Evolutionary conservation across 768 basidiomycete genomes (phyloP), one percentile per base, ranked within the genome.

Genomic region (Cantharellus anzutake): DNA sequence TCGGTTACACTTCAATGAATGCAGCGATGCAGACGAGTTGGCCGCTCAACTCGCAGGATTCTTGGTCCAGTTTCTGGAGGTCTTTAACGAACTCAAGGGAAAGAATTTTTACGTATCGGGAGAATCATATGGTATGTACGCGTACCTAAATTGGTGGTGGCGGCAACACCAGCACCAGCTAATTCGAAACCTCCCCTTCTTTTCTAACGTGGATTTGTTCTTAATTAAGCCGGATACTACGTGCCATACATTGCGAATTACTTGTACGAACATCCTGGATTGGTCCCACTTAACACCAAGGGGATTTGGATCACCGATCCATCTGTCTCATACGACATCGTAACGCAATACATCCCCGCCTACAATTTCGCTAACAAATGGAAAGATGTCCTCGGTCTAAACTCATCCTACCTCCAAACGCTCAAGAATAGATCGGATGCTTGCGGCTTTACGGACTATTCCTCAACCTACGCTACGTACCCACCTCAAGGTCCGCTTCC

Each of bases 241-340:
- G 68, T 79, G 41, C 78, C 79, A 56, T 72, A 86, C 66, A 81
- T 84, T 60, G 84, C 86, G 1, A 80, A 86, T 70, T 82, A 74
- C 66, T 83, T 88, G 52, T 84, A 80, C 64, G 75, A 76, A 41
- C 71, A 85, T 51, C 77, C 81, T 1, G 66, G 68, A 0, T 68
- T 69, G 2, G 60, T 86, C 4, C 76, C 79, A 50, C 72, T 87
- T 20, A 70, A 75, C 39, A 73, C 86, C 35, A 79, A 80, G 50
- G 85, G 84, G 2, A 78, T 82, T 50, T 86, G 83, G 81, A 77
- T 85, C 35, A 72, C 75, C 37, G 83, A 86, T 70, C 82, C 84
- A 84, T 57, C 35, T 2, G 63, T 86, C 3, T 79, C 80, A 0
- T 83, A 77, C 75, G 71, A 76, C 37, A 75, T 86, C 5, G 79